Evolutionary conservation across 192 early-diverging fungal genomes (phyloP).

Genomic region (Coemansia sp.): DNA sequence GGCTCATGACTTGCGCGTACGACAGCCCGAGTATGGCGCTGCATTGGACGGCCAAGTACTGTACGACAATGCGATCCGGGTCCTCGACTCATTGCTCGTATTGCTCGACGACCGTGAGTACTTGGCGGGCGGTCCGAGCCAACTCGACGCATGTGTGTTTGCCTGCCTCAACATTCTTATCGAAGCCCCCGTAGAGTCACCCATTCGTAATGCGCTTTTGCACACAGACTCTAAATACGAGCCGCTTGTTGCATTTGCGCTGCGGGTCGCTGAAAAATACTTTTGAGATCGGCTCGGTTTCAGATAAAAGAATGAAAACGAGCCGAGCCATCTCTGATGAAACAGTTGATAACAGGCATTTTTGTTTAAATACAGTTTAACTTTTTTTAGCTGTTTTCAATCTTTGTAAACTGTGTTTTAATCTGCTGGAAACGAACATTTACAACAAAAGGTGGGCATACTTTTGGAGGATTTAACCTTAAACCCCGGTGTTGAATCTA

Average conservation of each 20-base stretch:
- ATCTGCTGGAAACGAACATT: not conserved
- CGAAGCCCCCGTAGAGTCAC: slow-evolving; percentile 31
- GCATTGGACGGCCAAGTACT: slow-evolving; percentile 37
- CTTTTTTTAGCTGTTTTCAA: not conserved
- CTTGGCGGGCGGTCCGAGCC: slow-evolving; percentile 19
- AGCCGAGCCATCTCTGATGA: not conserved
- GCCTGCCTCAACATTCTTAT: slow-evolving; percentile 35
- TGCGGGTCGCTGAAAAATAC: slow-evolving; percentile 24
- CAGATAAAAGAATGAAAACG: not conserved
- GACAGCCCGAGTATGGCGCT: slow-evolving; percentile 30
- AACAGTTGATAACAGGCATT: not conserved
- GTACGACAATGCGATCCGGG: slow-evolving; percentile 31
- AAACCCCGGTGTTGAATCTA: not conserved
- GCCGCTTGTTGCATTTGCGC: slow-evolving; percentile 24
- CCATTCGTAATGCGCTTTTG: slow-evolving; percentile 30
- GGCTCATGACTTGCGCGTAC: slow-evolving; percentile 7
- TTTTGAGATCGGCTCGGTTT: not conserved
- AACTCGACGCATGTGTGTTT: slow-evolving; percentile 35
- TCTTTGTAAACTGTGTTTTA: slow-evolving; percentile 2
- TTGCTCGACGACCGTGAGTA: slow-evolving; percentile 23
- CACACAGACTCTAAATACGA: slow-evolving; percentile 15
- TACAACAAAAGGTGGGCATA: not conserved
- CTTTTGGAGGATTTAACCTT: too few species aligned
- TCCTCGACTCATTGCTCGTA: slow-evolving; percentile 30
- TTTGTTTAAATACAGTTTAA: not conserved